Evolutionary conservation across 805 yeast genomes (phyloP), one percentile per base, ranked within the genome.

Genomic region (Metschnikowia corniflorae): DNA sequence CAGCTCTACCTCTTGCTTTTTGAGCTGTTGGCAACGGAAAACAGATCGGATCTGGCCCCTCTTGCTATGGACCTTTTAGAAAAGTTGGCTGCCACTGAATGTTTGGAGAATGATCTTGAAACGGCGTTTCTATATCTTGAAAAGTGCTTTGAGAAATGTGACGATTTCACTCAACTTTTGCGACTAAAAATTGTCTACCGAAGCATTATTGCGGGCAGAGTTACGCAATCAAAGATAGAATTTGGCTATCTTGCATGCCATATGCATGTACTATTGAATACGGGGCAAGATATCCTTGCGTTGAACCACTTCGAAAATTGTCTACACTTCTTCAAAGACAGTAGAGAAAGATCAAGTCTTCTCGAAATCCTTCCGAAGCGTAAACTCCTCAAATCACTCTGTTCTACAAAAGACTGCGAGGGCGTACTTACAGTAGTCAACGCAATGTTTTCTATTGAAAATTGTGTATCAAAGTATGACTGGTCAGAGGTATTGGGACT

Each of bases 401-500:
- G 47, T 7, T 26, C 45, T 2, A 37, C 29, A 9, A 48, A 49
- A 22, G 64, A 63, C 37, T 57, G 54, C 39, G 53, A 50, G 10
- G 38, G 39, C 4, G 27, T 65, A 2, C 19, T 24, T n/a, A 35
- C 31, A 6, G 32, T 41, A 17, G 37, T 43, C 8, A 31, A 21
- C 8, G 40, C 31, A 4, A 18, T 33, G 6, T 27, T 29, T 16
- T 20, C 17, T 14, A 19, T 16, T 4, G 16, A 13, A 7, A n/a
- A n/a, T n/a, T n/a, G n/a, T n/a, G n/a, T n/a, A n/a, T n/a, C n/a
- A n/a, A n/a, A n/a, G n/a, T 22, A 29, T 1, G 21, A 35, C 4
- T 66, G 68, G 66, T 22, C 51, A 6, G 31, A 37, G 8, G 42
- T 47, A 17, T 44, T 67, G 17, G 42, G 51, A 16, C 16, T 52